Percentiles rank a stretch among this genome's conserved stretches.
Evolutionary conservation across 495 filamentous ascomycete genomes (phyloP).

Genomic region (Pyronema domesticum): DNA sequence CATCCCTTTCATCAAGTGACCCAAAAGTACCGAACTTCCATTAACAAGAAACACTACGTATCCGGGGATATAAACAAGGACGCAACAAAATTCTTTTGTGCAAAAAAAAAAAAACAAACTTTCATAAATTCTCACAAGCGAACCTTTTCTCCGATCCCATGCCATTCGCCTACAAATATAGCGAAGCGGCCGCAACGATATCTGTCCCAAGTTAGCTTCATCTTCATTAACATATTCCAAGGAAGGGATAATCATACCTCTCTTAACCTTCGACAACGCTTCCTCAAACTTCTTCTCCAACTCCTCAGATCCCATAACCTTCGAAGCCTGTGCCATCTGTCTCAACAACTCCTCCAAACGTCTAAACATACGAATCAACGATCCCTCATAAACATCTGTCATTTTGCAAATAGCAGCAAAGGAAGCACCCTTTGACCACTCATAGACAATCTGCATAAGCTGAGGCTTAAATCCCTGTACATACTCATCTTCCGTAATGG

Average conservation of each 20-base stretch:
- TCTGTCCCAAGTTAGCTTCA: slow-evolving; percentile 7
- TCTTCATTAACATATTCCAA: not conserved
- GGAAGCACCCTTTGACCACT: slow-evolving; percentile 79
- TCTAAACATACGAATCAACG: slow-evolving; percentile 85
- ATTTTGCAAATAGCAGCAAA: slow-evolving; percentile 98
- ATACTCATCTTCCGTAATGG: slow-evolving; percentile 84
- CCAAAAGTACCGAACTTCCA: no score
- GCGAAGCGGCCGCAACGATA: slow-evolving; percentile 22
- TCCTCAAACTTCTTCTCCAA: slow-evolving; percentile 75
- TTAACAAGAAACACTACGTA: no score
- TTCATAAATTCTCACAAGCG: no score
- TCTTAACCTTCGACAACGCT: slow-evolving; percentile 61
- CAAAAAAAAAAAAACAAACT: no score
- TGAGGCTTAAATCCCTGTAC: slow-evolving; percentile 71
- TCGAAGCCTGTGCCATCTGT: slow-evolving; percentile 90
- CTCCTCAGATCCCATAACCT: slow-evolving; percentile 95
- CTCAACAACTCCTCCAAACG: slow-evolving; percentile 88
- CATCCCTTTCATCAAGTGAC: no score
- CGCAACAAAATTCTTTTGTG: no score
- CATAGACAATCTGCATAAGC: slow-evolving; percentile 89
- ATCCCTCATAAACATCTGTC: slow-evolving; percentile 95
- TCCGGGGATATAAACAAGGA: no score
- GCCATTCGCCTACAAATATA: slow-evolving; percentile 14
- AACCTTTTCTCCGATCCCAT: not conserved
- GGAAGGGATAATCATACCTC: slow-evolving; percentile 24